These are phyloP conservation scores for Fusarium sp. DNA, from an alignment of 2,329 filamentous ascomycete genomes.

Conservation along the genomic window DNA sequence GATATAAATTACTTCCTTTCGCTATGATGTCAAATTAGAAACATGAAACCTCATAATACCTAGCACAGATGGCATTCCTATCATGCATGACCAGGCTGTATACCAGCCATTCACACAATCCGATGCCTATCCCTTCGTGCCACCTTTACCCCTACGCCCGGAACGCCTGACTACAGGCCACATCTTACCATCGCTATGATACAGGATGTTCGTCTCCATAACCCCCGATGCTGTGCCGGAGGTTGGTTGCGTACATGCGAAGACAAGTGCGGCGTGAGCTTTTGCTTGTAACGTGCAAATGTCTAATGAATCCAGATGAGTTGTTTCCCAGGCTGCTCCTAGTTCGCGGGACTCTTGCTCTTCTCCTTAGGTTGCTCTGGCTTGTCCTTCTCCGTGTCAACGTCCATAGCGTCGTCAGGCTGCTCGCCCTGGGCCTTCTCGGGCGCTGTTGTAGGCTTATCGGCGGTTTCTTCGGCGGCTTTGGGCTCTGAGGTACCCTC, in stretches of 20 bases:
- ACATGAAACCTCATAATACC: slow-evolving; percentile 31
- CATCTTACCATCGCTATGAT: slow-evolving; percentile 39
- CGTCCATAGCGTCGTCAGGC: slow-evolving; percentile 54
- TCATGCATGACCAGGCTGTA: slow-evolving; percentile 14
- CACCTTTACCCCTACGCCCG: slow-evolving; percentile 46
- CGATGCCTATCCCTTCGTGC: slow-evolving; percentile 27
- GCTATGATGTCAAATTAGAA: slow-evolving; percentile 39
- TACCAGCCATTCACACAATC: slow-evolving; percentile 11
- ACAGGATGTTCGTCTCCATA: slow-evolving; percentile 20
- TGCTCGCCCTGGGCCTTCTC: slow-evolving; percentile 44
- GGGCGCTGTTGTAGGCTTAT: slow-evolving; percentile 35
- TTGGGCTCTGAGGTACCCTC: slow-evolving; percentile 35
- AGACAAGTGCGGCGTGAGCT: slow-evolving; percentile 29
- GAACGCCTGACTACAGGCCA: slow-evolving; percentile 49
- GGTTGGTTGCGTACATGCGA: slow-evolving; percentile 15
- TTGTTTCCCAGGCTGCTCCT: slow-evolving; percentile 15
- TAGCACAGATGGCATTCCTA: slow-evolving; percentile 22
- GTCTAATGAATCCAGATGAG: slow-evolving; percentile 22
- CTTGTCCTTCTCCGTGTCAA: slow-evolving; percentile 54
- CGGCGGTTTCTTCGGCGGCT: slow-evolving; percentile 35
- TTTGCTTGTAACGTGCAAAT: slow-evolving; percentile 32
- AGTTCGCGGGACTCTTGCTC: slow-evolving; percentile 49
- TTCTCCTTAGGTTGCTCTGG: slow-evolving; percentile 47
- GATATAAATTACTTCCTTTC: slow-evolving; percentile 37
- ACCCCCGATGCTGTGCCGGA: neutral